These are phyloP conservation scores for Inga oerstediana DNA, from an alignment of 306 rosid species.

Conservation along the genomic window DNA sequence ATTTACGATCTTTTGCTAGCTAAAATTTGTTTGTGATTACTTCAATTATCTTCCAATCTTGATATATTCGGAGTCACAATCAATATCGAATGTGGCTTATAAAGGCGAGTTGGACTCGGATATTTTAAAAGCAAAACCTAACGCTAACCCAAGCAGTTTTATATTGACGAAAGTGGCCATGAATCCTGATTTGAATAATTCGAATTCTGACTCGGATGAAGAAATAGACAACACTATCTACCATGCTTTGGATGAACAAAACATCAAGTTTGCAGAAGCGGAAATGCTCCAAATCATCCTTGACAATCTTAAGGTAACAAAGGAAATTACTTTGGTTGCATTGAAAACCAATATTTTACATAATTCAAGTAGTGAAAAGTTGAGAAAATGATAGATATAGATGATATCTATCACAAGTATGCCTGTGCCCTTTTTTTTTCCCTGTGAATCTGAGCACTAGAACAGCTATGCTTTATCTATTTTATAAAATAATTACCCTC, in stretches of 20 bases:
- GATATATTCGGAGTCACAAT: not conserved
- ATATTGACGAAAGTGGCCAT: not conserved
- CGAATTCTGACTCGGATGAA: conserved; percentile 38
- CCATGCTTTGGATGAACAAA: conserved; percentile 65
- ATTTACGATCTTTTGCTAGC: too few species aligned
- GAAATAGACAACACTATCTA: conserved; percentile 36
- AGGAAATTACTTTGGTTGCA: not conserved
- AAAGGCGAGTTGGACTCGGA: not conserved
- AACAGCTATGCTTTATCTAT: not conserved
- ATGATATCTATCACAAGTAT: not conserved
- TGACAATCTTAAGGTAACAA: conserved; percentile 40
- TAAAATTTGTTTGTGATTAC: too few species aligned
- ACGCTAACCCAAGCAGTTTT: not conserved
- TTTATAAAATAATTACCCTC: not conserved
- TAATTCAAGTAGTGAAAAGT: not conserved
- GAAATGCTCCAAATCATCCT: not conserved
- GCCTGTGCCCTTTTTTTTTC: not conserved
- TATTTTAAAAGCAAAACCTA: conserved; percentile 5
- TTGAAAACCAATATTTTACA: not conserved
- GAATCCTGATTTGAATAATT: conserved; percentile 20
- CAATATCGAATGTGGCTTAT: not conserved
- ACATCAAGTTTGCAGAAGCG: not conserved
- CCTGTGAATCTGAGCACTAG: not conserved
- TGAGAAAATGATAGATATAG: not conserved
- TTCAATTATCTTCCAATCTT: too few species aligned